Percentiles rank a stretch among this genome's conserved stretches.
Conservation (phyloP, 2,329 filamentous ascomycete genomes). For the Microdochium bolleyi region DNA sequence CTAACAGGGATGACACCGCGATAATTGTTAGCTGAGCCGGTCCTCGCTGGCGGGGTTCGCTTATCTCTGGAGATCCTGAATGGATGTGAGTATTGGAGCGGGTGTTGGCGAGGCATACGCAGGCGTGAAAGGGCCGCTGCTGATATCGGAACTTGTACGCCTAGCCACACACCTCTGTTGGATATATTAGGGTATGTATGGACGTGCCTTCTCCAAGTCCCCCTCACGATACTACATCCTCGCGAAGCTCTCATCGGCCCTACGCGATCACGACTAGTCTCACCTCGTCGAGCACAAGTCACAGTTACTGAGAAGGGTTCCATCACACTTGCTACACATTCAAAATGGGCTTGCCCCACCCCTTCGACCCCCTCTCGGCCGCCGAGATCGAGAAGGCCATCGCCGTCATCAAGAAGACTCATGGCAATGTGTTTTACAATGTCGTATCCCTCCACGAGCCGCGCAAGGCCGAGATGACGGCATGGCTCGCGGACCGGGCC, state of each 20-base stretch:
- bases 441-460: slow-evolving; percentile 80
- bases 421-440: slow-evolving; percentile 74
- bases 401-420: slow-evolving; percentile 57
- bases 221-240: no score
- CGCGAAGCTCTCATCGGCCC: no score
- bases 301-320: background rate
- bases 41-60: background rate
- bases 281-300: background rate
- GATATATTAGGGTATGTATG: no score
- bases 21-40: no score
- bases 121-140: background rate
- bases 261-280: no score
- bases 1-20: no score
- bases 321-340: background rate
- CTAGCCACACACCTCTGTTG: no score
- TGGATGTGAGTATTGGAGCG: no score
- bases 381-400: slow-evolving; percentile 68
- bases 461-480: slow-evolving; percentile 74
- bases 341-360: slow-evolving; percentile 38
- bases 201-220: no score
- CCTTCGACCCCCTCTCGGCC: slow-evolving; percentile 68
- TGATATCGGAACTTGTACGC: no score
- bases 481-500: slow-evolving; percentile 63
- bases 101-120: background rate
- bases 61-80: background rate